These are phyloP conservation scores for Botrytis medusae DNA, from an alignment of 2,329 filamentous ascomycete species.

Conservation along the genomic window DNA sequence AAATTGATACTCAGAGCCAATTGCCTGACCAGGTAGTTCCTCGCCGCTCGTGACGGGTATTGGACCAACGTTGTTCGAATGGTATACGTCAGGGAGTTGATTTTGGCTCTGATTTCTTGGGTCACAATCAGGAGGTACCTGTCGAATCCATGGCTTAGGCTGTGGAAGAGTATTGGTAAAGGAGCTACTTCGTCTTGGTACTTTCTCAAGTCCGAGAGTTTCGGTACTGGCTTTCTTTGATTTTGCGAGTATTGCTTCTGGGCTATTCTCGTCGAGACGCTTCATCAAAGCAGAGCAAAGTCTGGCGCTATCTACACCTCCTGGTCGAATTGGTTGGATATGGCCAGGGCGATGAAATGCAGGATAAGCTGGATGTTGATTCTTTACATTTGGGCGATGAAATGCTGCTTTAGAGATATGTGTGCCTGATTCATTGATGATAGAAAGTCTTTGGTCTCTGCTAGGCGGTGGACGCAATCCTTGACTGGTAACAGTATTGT, in stretches of 20 bases:
- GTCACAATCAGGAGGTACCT: constrained; percentile 28
- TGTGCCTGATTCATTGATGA: constrained; percentile 59
- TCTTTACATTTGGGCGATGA: constrained; percentile 33
- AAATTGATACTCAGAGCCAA: constrained; percentile 31
- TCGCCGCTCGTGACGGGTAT: constrained; percentile 23
- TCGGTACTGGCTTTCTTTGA: constrained; percentile 30
- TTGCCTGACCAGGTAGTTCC: constrained; percentile 27
- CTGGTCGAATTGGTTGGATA: constrained; percentile 22
- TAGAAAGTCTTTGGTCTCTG: constrained; percentile 60
- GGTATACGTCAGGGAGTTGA: constrained; percentile 20
- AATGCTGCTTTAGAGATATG: constrained; percentile 46
- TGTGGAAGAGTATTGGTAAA: constrained; percentile 23
- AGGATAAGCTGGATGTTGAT: constrained; percentile 37
- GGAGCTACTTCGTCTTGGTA: constrained; percentile 27
- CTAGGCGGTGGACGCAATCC: constrained; percentile 37
- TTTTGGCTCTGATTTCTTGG: constrained; percentile 9
- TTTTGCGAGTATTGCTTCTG: constrained; percentile 30
- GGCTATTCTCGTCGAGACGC: constrained; percentile 47
- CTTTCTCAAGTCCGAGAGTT: constrained; percentile 22
- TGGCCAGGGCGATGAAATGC: constrained; percentile 26
- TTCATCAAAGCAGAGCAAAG: constrained; percentile 66
- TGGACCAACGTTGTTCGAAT: constrained; percentile 25
- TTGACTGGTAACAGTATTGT: constrained; percentile 50
- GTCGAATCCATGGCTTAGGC: constrained; percentile 33
- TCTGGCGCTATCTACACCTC: constrained; percentile 53